Conservation (phyloP, 2,329 filamentous ascomycete species). For the Mariannaea elegans region DNA sequence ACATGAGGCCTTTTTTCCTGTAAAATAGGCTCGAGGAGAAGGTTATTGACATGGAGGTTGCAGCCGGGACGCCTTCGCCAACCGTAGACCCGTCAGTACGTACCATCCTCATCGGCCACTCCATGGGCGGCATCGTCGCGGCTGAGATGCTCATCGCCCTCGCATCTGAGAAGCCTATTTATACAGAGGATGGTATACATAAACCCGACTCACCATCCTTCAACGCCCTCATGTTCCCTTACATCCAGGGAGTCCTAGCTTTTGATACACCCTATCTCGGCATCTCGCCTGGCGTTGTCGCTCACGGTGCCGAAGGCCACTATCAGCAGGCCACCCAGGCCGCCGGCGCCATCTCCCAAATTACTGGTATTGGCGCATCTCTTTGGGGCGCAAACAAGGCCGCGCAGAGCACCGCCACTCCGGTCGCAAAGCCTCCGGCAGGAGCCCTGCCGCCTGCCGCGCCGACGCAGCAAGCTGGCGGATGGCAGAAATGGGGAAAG, state of each 20-base stretch:
- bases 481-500: constrained; percentile 84
- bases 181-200: constrained; percentile 54
- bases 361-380: constrained; percentile 71
- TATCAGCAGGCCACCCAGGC: constrained; percentile 75
- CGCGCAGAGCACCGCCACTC: constrained; percentile 42
- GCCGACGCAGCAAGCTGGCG: constrained; percentile 29
- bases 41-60: constrained; percentile 94
- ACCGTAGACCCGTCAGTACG: constrained; percentile 87
- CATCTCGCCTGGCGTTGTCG: constrained; percentile 83
- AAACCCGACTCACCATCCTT: constrained; percentile 49
- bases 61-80: constrained; percentile 79
- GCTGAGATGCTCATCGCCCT: constrained; percentile 86
- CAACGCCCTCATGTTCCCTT: constrained; percentile 87
- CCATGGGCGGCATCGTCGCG: constrained; percentile 93
- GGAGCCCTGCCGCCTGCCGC: constrained; percentile 43
- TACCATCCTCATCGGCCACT: constrained; percentile 85
- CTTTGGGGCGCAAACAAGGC: constrained; percentile 66
- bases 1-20: background rate
- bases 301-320: constrained; percentile 86
- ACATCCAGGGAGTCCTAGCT: constrained; percentile 87
- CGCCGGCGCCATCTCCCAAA: constrained; percentile 73
- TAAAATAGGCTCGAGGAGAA: constrained; percentile 79
- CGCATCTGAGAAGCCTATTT: constrained; percentile 63
- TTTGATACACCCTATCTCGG: constrained; percentile 95
- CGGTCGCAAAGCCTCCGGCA: constrained; percentile 23